Base-by-base conservation (phyloP, 2,329 filamentous ascomycete genomes). In the Cladosporium phlei region DNA sequence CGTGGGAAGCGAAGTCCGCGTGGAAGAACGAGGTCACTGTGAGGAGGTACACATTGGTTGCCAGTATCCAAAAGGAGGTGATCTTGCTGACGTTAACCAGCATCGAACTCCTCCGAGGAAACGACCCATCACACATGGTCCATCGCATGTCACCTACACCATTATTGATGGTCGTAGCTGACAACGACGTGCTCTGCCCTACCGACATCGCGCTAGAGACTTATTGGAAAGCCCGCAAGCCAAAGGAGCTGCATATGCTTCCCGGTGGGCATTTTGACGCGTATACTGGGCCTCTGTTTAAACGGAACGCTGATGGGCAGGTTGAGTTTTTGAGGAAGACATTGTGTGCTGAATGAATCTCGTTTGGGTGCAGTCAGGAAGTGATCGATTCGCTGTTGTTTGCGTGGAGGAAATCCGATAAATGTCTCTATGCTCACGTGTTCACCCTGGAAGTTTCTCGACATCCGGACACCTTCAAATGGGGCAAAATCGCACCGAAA, bases 1-100 rank as follows among this genome's bases (percentile, higher is more conserved):
- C 46, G 4, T 68, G 63, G 64, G 55, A 48, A 20, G 57, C 60
- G 47, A 65, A 65, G 50, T 53, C 32, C 9, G 47, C 47, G 8
- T 70, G 68, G 68, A 64, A 66, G 54, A 69, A 70, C 34, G 60
- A 66, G 27, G 58, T 68, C 6, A 70, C 66, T 2, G 29, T 69
- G 9, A 60, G 58, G 43, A 62, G 56, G 57, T 58, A 39, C 30
- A 35, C 3, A 22, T n/a, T n/a, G n/a, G n/a, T n/a, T n/a, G n/a
- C n/a, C n/a, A n/a, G n/a, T n/a, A n/a, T n/a, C n/a, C n/a, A n/a
- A n/a, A n/a, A n/a, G n/a, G n/a, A n/a, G n/a, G n/a, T n/a, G n/a
- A n/a, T 12, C 6, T 45, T 30, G 14, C 24, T 42, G 2, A 21
- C 3, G 30, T 32, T 6, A 8, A 9, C 11, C 11, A 42, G 35